phyloP scores from a whole-genome alignment of 2,329 filamentous ascomycete genomes.

The Leptodontidium sp. region DNA sequence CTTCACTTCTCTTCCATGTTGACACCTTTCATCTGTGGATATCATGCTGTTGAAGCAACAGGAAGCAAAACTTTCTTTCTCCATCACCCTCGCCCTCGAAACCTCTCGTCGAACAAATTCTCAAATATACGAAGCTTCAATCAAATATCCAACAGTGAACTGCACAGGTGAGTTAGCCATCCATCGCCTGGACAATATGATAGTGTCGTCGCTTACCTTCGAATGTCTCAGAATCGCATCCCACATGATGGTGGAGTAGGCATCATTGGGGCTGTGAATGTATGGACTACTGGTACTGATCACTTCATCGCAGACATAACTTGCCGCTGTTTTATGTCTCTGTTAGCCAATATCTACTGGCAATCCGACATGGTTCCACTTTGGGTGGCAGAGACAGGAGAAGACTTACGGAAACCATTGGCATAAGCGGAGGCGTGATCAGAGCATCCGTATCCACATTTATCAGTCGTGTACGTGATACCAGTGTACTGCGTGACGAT shows the following conservation, averaged over 20 bases:
- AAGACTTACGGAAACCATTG: slow-evolving; percentile 18
- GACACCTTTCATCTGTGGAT: not conserved
- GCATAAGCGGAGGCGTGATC: slow-evolving; percentile 20
- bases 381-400: too few relatives aligned
- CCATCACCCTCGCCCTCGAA: not conserved
- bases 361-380: too few relatives aligned
- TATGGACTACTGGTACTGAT: slow-evolving; percentile 7
- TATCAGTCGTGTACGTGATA: not conserved
- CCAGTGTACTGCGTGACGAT: slow-evolving; percentile 10
- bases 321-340: not conserved
- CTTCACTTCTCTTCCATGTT: not conserved
- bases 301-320: slow-evolving; percentile 19
- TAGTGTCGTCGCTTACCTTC: not conserved
- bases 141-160: slow-evolving; percentile 21
- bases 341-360: not conserved
- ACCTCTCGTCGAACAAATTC: not conserved
- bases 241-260: slow-evolving; percentile 6
- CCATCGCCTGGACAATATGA: not conserved
- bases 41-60: not conserved
- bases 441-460: slow-evolving; percentile 15
- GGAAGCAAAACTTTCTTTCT: too few relatives aligned
- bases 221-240: slow-evolving; percentile 19
- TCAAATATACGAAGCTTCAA: slow-evolving; percentile 18
- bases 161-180: not conserved
- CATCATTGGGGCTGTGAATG: slow-evolving; percentile 5